Evolutionary conservation across 2,329 filamentous ascomycete species (phyloP).

Genomic region (Trichoderma koningiopsis): DNA sequence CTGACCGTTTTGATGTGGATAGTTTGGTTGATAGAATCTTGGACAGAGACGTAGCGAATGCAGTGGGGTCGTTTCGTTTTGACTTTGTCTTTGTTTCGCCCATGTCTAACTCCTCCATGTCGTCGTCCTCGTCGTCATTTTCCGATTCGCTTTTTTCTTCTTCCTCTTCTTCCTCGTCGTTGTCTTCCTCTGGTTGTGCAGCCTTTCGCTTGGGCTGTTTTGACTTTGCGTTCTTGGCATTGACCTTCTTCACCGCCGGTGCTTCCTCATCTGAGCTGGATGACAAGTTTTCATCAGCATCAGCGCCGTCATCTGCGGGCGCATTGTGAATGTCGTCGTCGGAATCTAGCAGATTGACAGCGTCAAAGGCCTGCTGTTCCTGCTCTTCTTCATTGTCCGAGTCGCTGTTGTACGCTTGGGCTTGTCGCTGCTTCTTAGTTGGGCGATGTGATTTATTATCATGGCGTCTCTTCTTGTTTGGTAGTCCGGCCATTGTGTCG

Average conservation of each 20-base stretch:
- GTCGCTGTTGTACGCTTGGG: constrained; percentile 55
- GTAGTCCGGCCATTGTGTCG: constrained; percentile 38
- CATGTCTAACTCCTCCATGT: constrained; percentile 39
- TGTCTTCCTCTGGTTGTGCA: constrained; percentile 34
- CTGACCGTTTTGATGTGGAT: constrained; percentile 74
- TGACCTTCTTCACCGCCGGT: constrained; percentile 35
- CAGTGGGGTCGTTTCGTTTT: constrained; percentile 89
- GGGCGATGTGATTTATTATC: constrained; percentile 43
- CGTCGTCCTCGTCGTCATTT: constrained; percentile 46
- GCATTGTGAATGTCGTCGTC: constrained; percentile 60
- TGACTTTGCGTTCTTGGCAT: constrained; percentile 35
- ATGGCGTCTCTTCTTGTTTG: constrained; percentile 39
- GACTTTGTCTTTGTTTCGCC: constrained; percentile 54
- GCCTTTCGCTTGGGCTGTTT: constrained; percentile 33
- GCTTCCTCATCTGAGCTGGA: constrained; percentile 43
- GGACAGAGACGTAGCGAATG: constrained; percentile 89
- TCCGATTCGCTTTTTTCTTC: constrained; percentile 43
- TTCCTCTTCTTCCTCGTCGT: constrained; percentile 29
- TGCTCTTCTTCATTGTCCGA: constrained; percentile 45
- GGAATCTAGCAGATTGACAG: constrained; percentile 58
- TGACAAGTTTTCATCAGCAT: constrained; percentile 41
- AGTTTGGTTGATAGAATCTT: constrained; percentile 93
- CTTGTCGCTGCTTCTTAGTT: constrained; percentile 56
- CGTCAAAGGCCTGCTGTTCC: constrained; percentile 47
- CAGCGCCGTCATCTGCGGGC: constrained; percentile 52